phyloP scores from a whole-genome alignment of 1,284 basidiomycete species.

The Macrocystidia cucumis region DNA sequence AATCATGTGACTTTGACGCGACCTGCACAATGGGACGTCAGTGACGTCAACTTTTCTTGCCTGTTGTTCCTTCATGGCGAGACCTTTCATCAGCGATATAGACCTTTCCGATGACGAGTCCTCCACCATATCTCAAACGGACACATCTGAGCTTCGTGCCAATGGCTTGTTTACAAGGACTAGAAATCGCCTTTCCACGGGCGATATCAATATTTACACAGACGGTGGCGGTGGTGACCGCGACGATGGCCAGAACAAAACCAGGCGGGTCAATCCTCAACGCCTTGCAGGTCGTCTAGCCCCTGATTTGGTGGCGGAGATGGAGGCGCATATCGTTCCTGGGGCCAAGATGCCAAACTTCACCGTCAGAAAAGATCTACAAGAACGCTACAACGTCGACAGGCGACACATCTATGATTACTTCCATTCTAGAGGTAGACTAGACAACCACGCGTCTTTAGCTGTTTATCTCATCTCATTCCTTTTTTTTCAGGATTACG shows the following conservation, averaged over 20 bases:
- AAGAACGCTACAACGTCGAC: conserved; percentile 59
- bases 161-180: too few species aligned
- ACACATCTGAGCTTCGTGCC: too few species aligned
- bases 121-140: too few species aligned
- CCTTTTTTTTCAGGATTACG: conserved; percentile 52
- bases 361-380: conserved; percentile 56
- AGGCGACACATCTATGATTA: conserved; percentile 71
- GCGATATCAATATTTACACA: too few species aligned
- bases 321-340: conserved; percentile 57
- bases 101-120: too few species aligned
- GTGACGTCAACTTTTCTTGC: too few species aligned
- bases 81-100: conserved; percentile 16
- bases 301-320: conserved; percentile 56
- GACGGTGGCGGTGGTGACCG: too few species aligned
- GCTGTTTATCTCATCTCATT: neutral
- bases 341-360: conserved; percentile 69
- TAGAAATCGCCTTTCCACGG: too few species aligned
- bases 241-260: conserved; percentile 30
- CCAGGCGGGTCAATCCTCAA: conserved; percentile 45
- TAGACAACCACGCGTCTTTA: neutral
- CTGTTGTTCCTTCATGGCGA: conserved; percentile 26
- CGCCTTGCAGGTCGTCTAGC: conserved; percentile 58
- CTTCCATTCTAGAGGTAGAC: conserved; percentile 49
- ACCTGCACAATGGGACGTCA: too few species aligned
- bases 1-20: too few species aligned